phyloP scores from a whole-genome alignment of 257 asterid genomes.

The Ophiorrhiza pumila region DNA sequence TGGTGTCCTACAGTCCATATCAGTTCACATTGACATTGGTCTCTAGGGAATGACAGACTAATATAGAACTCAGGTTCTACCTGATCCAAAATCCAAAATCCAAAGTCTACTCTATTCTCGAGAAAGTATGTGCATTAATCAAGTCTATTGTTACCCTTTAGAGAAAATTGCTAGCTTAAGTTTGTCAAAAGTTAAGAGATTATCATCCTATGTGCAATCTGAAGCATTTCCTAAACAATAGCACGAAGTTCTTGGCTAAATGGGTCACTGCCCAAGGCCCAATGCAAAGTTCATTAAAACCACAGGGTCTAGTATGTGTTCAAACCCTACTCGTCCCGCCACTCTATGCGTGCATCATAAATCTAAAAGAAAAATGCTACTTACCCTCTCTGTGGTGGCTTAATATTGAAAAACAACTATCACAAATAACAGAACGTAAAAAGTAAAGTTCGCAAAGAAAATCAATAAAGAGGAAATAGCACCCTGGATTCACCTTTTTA shows the following conservation, averaged over 20 bases:
- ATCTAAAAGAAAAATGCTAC: not conserved
- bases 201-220: not conserved
- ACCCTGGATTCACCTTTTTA: constrained; percentile 59
- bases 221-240: not conserved
- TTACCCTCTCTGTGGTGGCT: not conserved
- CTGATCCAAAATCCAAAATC: no score
- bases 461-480: not conserved
- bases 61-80: not conserved
- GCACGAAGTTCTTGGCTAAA: not conserved
- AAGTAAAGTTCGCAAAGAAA: not conserved
- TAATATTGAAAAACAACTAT: not conserved
- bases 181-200: not conserved
- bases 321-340: not conserved
- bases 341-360: not conserved
- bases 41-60: not conserved
- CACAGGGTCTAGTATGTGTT: not conserved
- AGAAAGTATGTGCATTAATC: not conserved
- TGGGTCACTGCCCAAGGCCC: not conserved
- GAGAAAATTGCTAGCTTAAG: no score
- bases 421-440: not conserved
- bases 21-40: not conserved
- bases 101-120: not conserved
- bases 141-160: no score
- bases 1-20: not conserved
- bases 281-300: not conserved